Base-by-base conservation (phyloP, 2,329 filamentous ascomycete species). In the Cladosporium cucumerinum region DNA sequence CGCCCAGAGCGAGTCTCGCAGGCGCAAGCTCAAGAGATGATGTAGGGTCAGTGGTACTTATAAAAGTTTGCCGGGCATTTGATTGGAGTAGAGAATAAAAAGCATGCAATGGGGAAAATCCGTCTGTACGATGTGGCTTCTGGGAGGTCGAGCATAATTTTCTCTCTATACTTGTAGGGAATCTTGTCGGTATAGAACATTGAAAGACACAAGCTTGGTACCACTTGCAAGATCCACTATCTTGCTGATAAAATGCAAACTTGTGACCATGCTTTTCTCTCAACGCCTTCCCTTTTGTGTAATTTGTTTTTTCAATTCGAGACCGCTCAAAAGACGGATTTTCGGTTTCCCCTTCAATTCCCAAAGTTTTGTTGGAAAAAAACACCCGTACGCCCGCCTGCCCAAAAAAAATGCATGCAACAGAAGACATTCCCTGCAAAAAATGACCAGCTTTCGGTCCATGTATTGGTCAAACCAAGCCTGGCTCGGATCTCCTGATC, bases 1-100 rank as follows among this genome's bases (percentile, higher is more conserved):
- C 64, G 75, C 77, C 30, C 81, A 82, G 64, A 78, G 76, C 32
- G 81, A 83, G 69, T 73, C 77, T 18, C 75, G 79, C 69, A 82
- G 74, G 69, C 68, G 75, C 57, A 76, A 71, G 67, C 65, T 71
- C 39, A 76, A 75, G 70, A 51, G 55, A 46, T 63, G 30, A 43
- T n/a, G 18, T 7, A 23, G 11, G 36, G 14, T 55, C 10, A 11
- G 3, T n/a, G 39, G 39, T 46, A 21, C 8, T 46, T 2, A 23
- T 10, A 46, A 46, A 46, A 46, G 39, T 46, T 46, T 46, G 39
- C 12, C 39, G 39, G 39, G 39, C 39, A 46, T 46, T 46, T 46
- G n/a, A 5, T 46, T 46, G 39, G n/a, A 46, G n/a, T 46, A 46
- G 39, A 46, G 4, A 23, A 43, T 8, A n/a, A 43, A 46, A 46